phyloP scores from a whole-genome alignment of 768 basidiomycete genomes.

The Mycena leptocephala region DNA sequence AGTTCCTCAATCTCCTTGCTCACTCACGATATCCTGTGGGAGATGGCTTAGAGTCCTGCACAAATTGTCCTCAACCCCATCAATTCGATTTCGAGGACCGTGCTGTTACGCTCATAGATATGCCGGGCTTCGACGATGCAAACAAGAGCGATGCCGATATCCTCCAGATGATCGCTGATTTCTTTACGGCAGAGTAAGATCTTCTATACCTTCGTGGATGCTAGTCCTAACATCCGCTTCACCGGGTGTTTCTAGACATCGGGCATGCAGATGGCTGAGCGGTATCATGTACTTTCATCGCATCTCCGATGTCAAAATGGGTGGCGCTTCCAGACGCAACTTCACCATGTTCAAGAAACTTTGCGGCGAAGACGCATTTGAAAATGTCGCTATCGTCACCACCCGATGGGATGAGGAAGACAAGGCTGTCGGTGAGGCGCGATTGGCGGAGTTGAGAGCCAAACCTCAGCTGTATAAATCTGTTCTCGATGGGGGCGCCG shows the following conservation, averaged over 20 bases:
- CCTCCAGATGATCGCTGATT: conserved; percentile 36
- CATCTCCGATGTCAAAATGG: conserved; percentile 58
- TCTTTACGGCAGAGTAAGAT: conserved; percentile 7
- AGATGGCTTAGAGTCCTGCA: conserved; percentile 54
- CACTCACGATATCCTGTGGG: conserved; percentile 51
- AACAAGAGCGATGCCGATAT: conserved; percentile 40
- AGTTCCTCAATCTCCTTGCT: conserved; percentile 56
- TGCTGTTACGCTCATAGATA: conserved; percentile 38
- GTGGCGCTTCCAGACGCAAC: conserved; percentile 60
- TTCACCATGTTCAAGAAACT: conserved; percentile 64
- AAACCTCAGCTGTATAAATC: conserved; percentile 58
- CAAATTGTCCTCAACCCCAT: conserved; percentile 45
- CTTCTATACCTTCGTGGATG: not conserved
- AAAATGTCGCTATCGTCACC: conserved; percentile 64
- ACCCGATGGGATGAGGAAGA: conserved; percentile 64
- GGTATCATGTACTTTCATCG: conserved; percentile 65
- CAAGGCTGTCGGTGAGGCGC: conserved; percentile 45
- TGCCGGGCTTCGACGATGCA: conserved; percentile 44
- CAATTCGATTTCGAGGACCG: conserved; percentile 10
- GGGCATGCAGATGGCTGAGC: conserved; percentile 44
- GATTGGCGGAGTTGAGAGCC: conserved; percentile 50
- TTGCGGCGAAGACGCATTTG: conserved; percentile 61
- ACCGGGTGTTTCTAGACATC: conserved; percentile 38
- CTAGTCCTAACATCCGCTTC: not conserved
- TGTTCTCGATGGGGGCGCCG: conserved; percentile 57